Evolutionary conservation across 1,284 basidiomycete species (phyloP).

Genomic region (Papiliotrema nemorosa): DNA sequence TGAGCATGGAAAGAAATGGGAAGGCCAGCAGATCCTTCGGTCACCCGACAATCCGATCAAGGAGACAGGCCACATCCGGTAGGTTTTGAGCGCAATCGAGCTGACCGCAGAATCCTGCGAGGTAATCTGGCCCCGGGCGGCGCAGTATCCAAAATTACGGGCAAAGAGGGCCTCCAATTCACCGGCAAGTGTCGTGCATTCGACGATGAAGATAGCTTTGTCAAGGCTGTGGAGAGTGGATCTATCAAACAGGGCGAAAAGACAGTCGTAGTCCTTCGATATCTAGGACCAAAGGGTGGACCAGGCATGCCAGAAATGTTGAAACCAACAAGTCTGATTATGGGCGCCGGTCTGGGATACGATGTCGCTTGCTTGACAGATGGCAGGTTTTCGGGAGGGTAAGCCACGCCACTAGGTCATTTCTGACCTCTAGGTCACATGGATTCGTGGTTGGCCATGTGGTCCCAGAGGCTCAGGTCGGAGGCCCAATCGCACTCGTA

Average conservation of each 20-base stretch:
- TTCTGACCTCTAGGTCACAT: slow-evolving; percentile 45
- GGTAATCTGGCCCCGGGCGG: slow-evolving; percentile 87
- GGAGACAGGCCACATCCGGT: slow-evolving; percentile 74
- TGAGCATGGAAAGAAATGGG: slow-evolving; percentile 68
- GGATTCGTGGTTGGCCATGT: slow-evolving; percentile 54
- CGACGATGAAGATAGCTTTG: slow-evolving; percentile 73
- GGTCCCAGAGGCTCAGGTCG: slow-evolving; percentile 78
- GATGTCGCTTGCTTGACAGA: slow-evolving; percentile 93
- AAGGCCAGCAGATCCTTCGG: slow-evolving; percentile 76
- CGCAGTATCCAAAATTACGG: slow-evolving; percentile 93
- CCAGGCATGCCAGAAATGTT: slow-evolving; percentile 94
- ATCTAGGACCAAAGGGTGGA: slow-evolving; percentile 93
- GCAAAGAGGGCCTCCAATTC: slow-evolving; percentile 88
- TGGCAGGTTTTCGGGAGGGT: slow-evolving; percentile 91
- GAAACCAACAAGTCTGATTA: slow-evolving; percentile 78
- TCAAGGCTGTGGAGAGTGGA: slow-evolving; percentile 74
- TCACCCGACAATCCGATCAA: slow-evolving; percentile 83
- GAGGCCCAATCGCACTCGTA: slow-evolving; percentile 92
- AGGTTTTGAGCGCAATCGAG: slow-evolving; percentile 5
- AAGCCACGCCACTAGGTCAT: slow-evolving; percentile 5
- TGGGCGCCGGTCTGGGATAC: slow-evolving; percentile 86
- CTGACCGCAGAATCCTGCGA: slow-evolving; percentile 66
- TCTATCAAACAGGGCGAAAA: slow-evolving; percentile 74
- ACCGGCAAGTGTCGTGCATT: slow-evolving; percentile 53
- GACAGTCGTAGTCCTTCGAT: slow-evolving; percentile 84